Base-by-base conservation (phyloP, 2,329 filamentous ascomycete species). In the Stenocarpella maydis region DNA sequence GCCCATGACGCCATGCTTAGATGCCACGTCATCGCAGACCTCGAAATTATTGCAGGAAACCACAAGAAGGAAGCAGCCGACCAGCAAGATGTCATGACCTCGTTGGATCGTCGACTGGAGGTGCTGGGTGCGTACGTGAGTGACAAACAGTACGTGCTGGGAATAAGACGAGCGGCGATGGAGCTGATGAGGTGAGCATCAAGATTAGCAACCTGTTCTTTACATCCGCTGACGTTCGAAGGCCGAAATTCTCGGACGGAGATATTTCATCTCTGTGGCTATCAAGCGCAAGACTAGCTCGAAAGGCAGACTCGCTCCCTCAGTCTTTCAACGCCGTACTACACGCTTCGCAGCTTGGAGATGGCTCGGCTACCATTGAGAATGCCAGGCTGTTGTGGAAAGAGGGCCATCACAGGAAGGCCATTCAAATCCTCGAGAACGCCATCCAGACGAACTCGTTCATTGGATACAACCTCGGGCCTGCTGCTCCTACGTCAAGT, bases 261-360 rank as follows among this genome's bases (percentile, higher is more conserved):
- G 92, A 97, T 72, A 90, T 97, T 72, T 95, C 95, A 3, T 88
- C 91, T 0, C 85, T 93, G 12, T 99, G 95, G 95, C 83, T 98
- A 2, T 89, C 90, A 2, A 97, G 91, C 74, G 94, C 95, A 50
- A 89, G 92, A 72, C 86, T 99, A 37, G 94, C 95, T 21, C 88
- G 96, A 69, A 98, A 98, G 81, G 88, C 92, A 9, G 92, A 92
- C 71, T 92, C 92, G 19, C 91, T 91, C 66, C 91, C 94, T 67
- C 94, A 95, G 74, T 97, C 96, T 0, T 97, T 98, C 82, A 96
- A 97, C 77, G 94, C 95, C 17, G 94, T 98, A 28, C 86, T 98
- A 2, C 94, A 96, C 80, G 96, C 97, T 14, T 91, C 92, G 26
- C 88, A 91, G 71, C 87, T 97, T 14, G 93, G 93, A 24, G 94